Base-by-base conservation (phyloP, 495 filamentous ascomycete genomes). In the Alectoria sarmentosa region DNA sequence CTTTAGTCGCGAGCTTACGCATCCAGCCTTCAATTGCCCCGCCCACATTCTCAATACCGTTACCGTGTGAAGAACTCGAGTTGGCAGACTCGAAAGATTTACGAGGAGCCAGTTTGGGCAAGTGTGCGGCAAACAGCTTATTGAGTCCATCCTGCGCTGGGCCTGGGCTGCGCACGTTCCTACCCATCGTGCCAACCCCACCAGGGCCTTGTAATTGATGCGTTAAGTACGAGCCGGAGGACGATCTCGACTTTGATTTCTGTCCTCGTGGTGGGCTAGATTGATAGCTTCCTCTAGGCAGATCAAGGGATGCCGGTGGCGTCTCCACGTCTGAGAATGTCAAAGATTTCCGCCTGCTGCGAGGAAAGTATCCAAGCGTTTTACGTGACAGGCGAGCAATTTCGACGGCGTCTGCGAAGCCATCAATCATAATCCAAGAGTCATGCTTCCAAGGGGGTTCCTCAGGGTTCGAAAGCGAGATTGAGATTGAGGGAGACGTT, bases 1-100 rank as follows among this genome's bases (percentile, higher is more conserved):
- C 79, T 68, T 83, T 84, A 3, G 80, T 83, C 44, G 88, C 90
- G 62, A 93, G 83, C 66, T 88, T 90, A 52, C 91, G 79, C 67
- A 97, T 80, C 91, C 94, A 98, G 10, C 86, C 85, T 74, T 97
- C 93, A 37, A 98, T 83, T 17, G 86, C 88, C 17, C 89, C 87
- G 0, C 91, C 92, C 3, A 95, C 85, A 61, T 91, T 89, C 69
- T 96, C 92, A 9, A 98, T 73, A 23, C 66, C 41, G 21, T 57
- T 60, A 1, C 86, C 80, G 1, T 71, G 86, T 72, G 77, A 85
- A 76, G 73, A 71, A 66, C 72, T 76, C 63, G 79, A 77, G 4
- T 69, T 74, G 66, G 75, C 72, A 65, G 77, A 75, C 65, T 77
- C 81, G 38, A 76, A 76, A 10, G 76, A 78, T 9, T 73, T 54